Conservation (phyloP, 179 eudicot genomes). For the Amaranthus tricolor region DNA sequence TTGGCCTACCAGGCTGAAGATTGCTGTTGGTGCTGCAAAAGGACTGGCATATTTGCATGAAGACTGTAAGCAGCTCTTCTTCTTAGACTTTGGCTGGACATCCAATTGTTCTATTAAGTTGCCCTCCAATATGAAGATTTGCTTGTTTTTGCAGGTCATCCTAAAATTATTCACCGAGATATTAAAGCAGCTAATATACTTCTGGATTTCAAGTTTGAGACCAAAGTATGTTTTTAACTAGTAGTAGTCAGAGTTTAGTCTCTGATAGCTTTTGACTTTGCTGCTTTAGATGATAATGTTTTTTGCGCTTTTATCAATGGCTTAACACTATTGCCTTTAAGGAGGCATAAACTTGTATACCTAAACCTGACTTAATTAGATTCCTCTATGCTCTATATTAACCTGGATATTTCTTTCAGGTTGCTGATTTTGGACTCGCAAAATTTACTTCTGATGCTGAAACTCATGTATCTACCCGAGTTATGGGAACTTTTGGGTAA, state of each 20-base stretch:
- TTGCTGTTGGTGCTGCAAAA: conserved; percentile 92
- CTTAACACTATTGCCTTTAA: background rate
- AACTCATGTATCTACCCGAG: conserved; percentile 88
- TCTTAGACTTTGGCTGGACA: background rate
- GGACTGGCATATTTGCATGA: conserved; percentile 96
- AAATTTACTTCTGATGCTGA: conserved; percentile 70
- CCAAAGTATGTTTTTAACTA: conserved; percentile 50
- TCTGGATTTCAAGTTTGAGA: conserved; percentile 78
- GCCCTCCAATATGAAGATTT: background rate
- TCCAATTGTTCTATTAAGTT: background rate
- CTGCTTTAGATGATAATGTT: background rate
- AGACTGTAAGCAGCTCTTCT: conserved; percentile 68
- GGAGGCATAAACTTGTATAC: background rate
- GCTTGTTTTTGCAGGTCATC: conserved; percentile 61
- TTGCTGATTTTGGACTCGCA: conserved; percentile 98
- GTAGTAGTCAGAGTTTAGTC: background rate
- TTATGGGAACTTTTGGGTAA: conserved; percentile 98
- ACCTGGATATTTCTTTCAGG: conserved; percentile 41
- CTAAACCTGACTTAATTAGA: background rate
- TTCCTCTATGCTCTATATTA: background rate
- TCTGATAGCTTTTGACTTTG: background rate
- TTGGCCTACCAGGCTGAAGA: conserved; percentile 69
- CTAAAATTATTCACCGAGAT: conserved; percentile 88
- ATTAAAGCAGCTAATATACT: conserved; percentile 92
- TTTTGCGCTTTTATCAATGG: background rate